phyloP scores from a whole-genome alignment of 2,329 filamentous ascomycete species.

The Apiospora koreana region DNA sequence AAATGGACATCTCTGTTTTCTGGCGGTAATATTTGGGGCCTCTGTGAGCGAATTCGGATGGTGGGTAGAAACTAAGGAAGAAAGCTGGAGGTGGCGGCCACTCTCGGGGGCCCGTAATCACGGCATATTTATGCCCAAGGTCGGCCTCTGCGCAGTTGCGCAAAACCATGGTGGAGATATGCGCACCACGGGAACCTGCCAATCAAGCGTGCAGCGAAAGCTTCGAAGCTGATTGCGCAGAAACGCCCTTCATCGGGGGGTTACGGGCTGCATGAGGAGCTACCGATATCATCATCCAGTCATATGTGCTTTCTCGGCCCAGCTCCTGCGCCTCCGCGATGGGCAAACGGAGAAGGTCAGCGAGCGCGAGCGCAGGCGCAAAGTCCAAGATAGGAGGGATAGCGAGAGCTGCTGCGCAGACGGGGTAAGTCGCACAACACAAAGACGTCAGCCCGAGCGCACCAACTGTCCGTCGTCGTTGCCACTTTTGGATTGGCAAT shows the following conservation, averaged over 20 bases:
- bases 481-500: neutral
- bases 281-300: slow-evolving; percentile 1
- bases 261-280: slow-evolving; percentile 4
- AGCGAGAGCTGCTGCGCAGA: neutral
- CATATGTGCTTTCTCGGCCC: neutral
- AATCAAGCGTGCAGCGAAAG: slow-evolving; percentile 16
- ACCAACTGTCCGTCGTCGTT: neutral
- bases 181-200: slow-evolving; percentile 1
- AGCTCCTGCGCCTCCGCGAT: slow-evolving; percentile 3
- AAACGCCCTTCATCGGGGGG: neutral
- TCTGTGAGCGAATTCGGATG: neutral
- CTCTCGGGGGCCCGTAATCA: neutral
- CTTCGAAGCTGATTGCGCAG: slow-evolving; percentile 12
- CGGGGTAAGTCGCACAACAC: neutral
- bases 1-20: neutral
- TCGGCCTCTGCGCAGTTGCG: slow-evolving; percentile 11
- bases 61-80: neutral
- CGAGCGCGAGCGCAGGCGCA: neutral
- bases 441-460: neutral
- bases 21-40: neutral
- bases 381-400: neutral
- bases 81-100: neutral
- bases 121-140: slow-evolving; percentile 5
- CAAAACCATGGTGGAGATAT: slow-evolving; percentile 7
- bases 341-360: neutral